A percentile compares a stretch with the other conserved stretches of the same genome.
These are phyloP conservation scores for Mucor plumbeus DNA, from an alignment of 371 early-diverging fungal species.

Conservation along the genomic window DNA sequence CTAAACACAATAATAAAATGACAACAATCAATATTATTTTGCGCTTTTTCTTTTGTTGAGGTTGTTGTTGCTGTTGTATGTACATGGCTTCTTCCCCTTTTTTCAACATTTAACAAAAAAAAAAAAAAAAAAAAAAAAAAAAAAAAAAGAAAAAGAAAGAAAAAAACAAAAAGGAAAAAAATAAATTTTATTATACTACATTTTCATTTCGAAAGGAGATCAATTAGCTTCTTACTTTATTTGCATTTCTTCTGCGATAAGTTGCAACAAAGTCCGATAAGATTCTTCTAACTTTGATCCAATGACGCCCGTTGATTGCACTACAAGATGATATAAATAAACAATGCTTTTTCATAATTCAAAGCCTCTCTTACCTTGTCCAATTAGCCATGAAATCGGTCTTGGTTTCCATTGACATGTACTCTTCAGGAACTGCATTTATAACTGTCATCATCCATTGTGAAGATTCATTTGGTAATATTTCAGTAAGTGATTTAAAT, in stretches of 20 bases:
- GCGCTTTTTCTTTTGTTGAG: background rate
- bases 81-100: background rate
- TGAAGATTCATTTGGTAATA: constrained; percentile 43
- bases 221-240: constrained; percentile 21
- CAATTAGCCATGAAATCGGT: constrained; percentile 52
- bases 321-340: constrained; percentile 20
- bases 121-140: background rate
- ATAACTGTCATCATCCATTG: constrained; percentile 51
- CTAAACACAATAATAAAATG: constrained; percentile 9
- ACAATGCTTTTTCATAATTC: background rate
- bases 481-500: constrained; percentile 48
- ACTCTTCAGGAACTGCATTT: constrained; percentile 50
- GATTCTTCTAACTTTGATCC: constrained; percentile 45
- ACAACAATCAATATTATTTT: background rate
- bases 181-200: background rate
- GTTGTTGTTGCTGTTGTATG: background rate
- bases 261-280: constrained; percentile 57
- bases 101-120: background rate
- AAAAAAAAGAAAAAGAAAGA: constrained; percentile 2
- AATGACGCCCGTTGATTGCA: constrained; percentile 45
- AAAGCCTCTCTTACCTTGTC: constrained; percentile 39
- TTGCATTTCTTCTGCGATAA: constrained; percentile 44
- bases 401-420: constrained; percentile 52
- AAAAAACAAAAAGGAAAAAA: constrained; percentile 1
- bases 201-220: background rate